Conservation (phyloP, 164 flowering plant species). For the Sedum album region DNA sequence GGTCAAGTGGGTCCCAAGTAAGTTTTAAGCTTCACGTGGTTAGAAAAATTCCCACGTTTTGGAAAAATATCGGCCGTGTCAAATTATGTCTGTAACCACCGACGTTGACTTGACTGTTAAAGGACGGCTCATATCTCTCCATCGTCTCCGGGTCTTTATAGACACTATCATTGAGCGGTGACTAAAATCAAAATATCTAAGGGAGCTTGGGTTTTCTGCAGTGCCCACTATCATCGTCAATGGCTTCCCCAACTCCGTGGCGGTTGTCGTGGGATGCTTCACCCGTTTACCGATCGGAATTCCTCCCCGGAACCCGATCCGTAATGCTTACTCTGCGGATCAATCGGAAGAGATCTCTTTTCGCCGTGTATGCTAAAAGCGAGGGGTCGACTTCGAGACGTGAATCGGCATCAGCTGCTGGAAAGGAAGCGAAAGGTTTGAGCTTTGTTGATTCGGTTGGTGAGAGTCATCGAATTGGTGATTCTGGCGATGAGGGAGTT, state of each 20-base stretch:
- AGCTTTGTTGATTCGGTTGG: neutral
- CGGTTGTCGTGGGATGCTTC: conserved; percentile 1
- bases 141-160: neutral
- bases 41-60: neutral
- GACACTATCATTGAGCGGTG: neutral
- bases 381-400: neutral
- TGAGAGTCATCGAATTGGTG: neutral
- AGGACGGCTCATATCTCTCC: neutral
- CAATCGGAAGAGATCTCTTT: neutral
- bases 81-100: neutral
- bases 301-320: neutral
- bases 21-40: neutral
- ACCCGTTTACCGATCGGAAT: neutral
- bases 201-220: no score
- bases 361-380: neutral
- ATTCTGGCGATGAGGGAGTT: conserved; percentile 2
- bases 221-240: neutral
- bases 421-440: neutral
- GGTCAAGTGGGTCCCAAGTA: neutral
- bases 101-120: neutral
- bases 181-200: neutral
- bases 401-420: conserved; percentile 2
- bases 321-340: neutral
- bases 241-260: neutral
- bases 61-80: neutral